These are phyloP conservation scores for Fusarium cicatricum DNA, from an alignment of 2,329 filamentous ascomycete species.

Conservation along the genomic window DNA sequence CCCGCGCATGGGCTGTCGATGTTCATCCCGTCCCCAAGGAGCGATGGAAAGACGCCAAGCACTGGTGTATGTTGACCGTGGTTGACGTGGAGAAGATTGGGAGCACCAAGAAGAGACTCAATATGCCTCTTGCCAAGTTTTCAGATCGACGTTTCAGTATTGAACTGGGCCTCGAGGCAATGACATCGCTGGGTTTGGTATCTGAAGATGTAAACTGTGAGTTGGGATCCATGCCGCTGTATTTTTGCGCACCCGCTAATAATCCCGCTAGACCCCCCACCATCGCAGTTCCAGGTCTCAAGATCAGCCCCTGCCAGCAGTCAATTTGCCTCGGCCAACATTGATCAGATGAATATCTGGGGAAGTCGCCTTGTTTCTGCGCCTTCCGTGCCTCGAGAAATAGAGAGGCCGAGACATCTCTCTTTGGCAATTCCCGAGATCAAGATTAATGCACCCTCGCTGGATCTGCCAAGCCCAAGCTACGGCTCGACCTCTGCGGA, in stretches of 20 bases:
- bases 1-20: constrained; percentile 12
- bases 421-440: constrained; percentile 18
- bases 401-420: background rate
- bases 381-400: background rate
- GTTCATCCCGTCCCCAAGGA: constrained; percentile 12
- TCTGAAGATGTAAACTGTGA: constrained; percentile 14
- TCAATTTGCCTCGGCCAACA: constrained; percentile 9
- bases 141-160: constrained; percentile 12
- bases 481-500: constrained; percentile 28
- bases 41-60: constrained; percentile 17
- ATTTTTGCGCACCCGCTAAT: background rate
- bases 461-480: background rate
- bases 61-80: constrained; percentile 25
- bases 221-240: constrained; percentile 1
- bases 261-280: too few relatives aligned
- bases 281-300: background rate
- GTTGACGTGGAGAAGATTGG: constrained; percentile 33
- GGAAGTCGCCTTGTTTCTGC: background rate
- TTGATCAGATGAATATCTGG: background rate
- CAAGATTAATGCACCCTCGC: constrained; percentile 11
- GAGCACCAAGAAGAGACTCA: constrained; percentile 1
- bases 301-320: constrained; percentile 27
- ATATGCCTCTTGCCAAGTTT: constrained; percentile 24
- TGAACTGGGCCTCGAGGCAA: constrained; percentile 21
- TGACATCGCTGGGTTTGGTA: constrained; percentile 21